Evolutionary conservation across 371 early-diverging fungal species (phyloP), one percentile per base, ranked within the genome.

Genomic region (Apophysomyces ossiformis): DNA sequence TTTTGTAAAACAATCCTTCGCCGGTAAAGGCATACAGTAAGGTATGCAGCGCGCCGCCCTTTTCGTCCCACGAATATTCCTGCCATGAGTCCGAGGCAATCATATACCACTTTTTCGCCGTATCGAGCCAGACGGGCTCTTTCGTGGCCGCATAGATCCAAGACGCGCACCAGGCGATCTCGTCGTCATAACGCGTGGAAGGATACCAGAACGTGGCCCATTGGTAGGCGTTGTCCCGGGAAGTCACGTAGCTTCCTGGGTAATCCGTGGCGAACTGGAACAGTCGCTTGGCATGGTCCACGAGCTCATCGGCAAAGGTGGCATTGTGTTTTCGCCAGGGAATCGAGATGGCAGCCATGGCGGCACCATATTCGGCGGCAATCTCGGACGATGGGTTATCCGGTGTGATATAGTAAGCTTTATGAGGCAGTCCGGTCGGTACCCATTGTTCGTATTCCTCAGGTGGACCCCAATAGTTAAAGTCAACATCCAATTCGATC

Each of bases 391-490:
- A 75, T 21, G 83, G 84, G 11, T 83, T 75, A 26, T 85, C 80
- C 15, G 82, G 77, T 9, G 85, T 78, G 21, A 75, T 71, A 57
- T 87, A 85, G 47, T 69, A 76, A 0, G 85, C 84, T 37, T 72
- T 70, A 63, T 84, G 85, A 8, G 78, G 78, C 1, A 78, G 41
- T 16, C 82, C 82, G 1, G 73, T 72, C 1, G 85, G 85, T 0
- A 84, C 85, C 81, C 87, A 82, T 70, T 78, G 66, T 57, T 81
- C 81, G 41, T 83, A 87, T 65, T 84, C 84, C 69, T 87, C 87
- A 13, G 87, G 85, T 39, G 87, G 85, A 2, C 85, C 85, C 77
- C 78, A 85, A 57, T 87, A 87, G 46, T 82, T 82, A 64, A 87
- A 87, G 54, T 87, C 87, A 1, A 85, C 79, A 56, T 85, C 87